Evolutionary conservation across 345 rosid species (phyloP), one percentile per base, ranked within the genome.

Genomic region (Heritiera fomes): DNA sequence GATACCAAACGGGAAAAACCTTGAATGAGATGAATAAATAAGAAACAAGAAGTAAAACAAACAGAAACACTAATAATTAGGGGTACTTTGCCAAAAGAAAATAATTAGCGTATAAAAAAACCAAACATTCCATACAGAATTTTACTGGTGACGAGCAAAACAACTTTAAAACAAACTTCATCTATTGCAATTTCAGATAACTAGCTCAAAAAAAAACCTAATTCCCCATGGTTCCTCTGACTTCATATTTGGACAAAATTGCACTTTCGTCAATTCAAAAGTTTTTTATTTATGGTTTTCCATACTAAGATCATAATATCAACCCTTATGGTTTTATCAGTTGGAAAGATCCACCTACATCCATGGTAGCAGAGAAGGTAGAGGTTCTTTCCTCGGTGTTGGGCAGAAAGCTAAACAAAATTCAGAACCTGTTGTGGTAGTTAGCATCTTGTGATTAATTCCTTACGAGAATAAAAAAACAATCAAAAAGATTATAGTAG

Each of bases 1-100:
- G 87, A n/a, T 47, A 50, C 47, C 56, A 65, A 46, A 66, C 58
- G 38, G 63, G 74, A 34, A 64, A 64, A 62, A 49, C 47, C 56
- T 28, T 46, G 56, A 50, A 69, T 53, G 6, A 70, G 56, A 80
- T 40, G 7, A 58, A 70, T n/a, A 6, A 20, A 15, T 58, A 58
- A 68, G 13, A 55, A 63, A 55, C 10, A 50, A 4, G 2, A 52
- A 3, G 30, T 15, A 13, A 41, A 41, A 73, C 23, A 67, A 18
- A 56, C 28, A 56, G 15, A 43, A 30, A 8, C 6, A 18, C 7
- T 9, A 66, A 66, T 12, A 41, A 41, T 10, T 66, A 41, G 14
- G 45, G 43, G 58, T 72, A 14, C 75, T 50, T 53, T 28, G 47
- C 63, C 17, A 53, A 15, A 53, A 30, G 15, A 53, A 18, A 30